Evolutionary conservation across 1,284 basidiomycete species (phyloP).

Genomic region (Ustilago hordei): DNA sequence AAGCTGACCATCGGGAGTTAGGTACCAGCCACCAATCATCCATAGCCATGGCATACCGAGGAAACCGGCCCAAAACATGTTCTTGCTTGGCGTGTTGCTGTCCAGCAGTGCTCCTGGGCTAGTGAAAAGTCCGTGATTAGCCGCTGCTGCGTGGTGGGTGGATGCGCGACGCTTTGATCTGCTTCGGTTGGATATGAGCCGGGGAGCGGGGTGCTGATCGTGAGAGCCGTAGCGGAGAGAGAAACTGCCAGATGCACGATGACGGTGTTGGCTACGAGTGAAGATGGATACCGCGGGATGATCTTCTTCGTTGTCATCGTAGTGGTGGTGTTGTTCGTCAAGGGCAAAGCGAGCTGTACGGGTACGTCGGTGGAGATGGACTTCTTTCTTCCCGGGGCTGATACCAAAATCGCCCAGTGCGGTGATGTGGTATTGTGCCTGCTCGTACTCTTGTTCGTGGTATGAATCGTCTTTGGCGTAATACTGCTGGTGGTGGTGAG

Average conservation of each 20-base stretch:
- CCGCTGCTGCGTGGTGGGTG: slow-evolving; percentile 6
- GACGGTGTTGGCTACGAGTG: slow-evolving; percentile 28
- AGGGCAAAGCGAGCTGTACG: slow-evolving; percentile 42
- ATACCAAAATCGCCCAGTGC: slow-evolving; percentile 38
- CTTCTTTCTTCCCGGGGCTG: slow-evolving; percentile 36
- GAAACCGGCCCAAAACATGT: slow-evolving; percentile 63
- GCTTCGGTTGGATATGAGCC: slow-evolving; percentile 6
- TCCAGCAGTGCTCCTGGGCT: slow-evolving; percentile 39
- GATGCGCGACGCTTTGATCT: slow-evolving; percentile 17
- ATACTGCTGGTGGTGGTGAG: slow-evolving; percentile 8
- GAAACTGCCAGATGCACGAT: slow-evolving; percentile 27
- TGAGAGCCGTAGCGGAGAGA: slow-evolving; percentile 20
- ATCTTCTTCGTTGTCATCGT: slow-evolving; percentile 13
- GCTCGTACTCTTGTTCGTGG: not conserved
- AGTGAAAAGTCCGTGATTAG: slow-evolving; percentile 16
- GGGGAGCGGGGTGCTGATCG: slow-evolving; percentile 15
- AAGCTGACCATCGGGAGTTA: slow-evolving; percentile 40
- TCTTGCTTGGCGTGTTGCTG: slow-evolving; percentile 40
- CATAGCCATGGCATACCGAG: slow-evolving; percentile 65
- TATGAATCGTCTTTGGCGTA: not conserved
- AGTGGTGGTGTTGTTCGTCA: slow-evolving; percentile 16
- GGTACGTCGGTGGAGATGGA: slow-evolving; percentile 34
- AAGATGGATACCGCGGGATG: slow-evolving; percentile 39
- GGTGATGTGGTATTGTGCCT: slow-evolving; percentile 8
- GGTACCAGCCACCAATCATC: slow-evolving; percentile 62